Evolutionary conservation across 768 basidiomycete genomes (phyloP), one percentile per base, ranked within the genome.

Genomic region (Mycena olivaceomarginata): DNA sequence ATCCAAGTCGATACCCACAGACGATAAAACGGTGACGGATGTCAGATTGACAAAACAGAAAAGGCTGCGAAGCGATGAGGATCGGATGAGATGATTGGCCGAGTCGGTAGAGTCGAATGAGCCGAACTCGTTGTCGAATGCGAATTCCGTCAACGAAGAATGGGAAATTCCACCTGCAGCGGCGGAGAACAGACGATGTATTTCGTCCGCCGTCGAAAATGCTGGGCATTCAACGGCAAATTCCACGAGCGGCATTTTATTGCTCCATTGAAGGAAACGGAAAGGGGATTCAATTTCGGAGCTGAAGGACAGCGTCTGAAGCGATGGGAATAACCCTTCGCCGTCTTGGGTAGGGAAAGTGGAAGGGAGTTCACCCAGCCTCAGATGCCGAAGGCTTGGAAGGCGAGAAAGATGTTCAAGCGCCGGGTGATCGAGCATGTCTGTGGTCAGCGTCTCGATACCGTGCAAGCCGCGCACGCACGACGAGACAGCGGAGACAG

Each of bases 41-140:
- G 53, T 59, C 7, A 73, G 51, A 46, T 73, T 73, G 64, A 31
- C 53, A n/a, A 73, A 73, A 63, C 70, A 48, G 31, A n/a, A n/a
- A n/a, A n/a, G n/a, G n/a, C n/a, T n/a, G n/a, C n/a, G n/a, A n/a
- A n/a, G n/a, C n/a, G n/a, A n/a, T n/a, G n/a, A n/a, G n/a, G n/a
- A n/a, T n/a, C n/a, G n/a, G n/a, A n/a, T n/a, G n/a, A n/a, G n/a
- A n/a, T n/a, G n/a, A n/a, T n/a, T n/a, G n/a, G n/a, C n/a, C n/a
- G n/a, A n/a, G n/a, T n/a, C n/a, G n/a, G n/a, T n/a, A n/a, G n/a
- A n/a, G n/a, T n/a, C n/a, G n/a, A n/a, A n/a, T n/a, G n/a, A n/a
- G n/a, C n/a, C n/a, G n/a, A n/a, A n/a, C n/a, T n/a, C n/a, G n/a
- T n/a, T n/a, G n/a, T n/a, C n/a, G n/a, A n/a, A n/a, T 11, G 37